Evolutionary conservation across 2,329 filamentous ascomycete genomes (phyloP), one percentile per base, ranked within the genome.

Genomic region (Claviceps africana): DNA sequence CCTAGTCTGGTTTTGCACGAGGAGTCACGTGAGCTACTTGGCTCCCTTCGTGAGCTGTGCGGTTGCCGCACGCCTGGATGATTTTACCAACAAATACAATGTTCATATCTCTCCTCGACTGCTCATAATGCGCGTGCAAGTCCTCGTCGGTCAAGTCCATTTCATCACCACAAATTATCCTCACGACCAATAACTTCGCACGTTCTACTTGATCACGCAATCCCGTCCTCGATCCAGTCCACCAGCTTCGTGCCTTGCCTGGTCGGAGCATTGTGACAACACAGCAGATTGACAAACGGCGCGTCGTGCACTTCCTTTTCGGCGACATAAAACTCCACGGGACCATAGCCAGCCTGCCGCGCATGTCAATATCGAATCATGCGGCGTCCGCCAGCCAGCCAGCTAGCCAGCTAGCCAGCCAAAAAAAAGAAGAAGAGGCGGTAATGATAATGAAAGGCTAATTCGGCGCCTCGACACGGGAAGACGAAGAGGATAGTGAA

Each of bases 231-330:
- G 42, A 58, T 39, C 58, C 58, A 59, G 8, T 48, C 37, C 45
- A 58, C 55, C 17, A 59, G 46, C 53, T 53, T 58, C 52, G 55
- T 55, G 1, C 57, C 58, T 45, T 59, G 58, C 17, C 53, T 48
- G 2, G 57, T 59, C 43, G 58, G 57, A 11, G 46, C 49, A 11
- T 48, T 49, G 21, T 56, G 47, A 25, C 48, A 43, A 19, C 52
- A 55, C 15, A 51, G 35, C 11, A 58, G 50, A 35, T 59, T 59
- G 22, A 55, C 53, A 8, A 59, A 54, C 0, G 55, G 56, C 40
- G 58, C 58, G 30, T 57, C 53, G 31, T 59, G 58, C 31, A 54
- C 55, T 39, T 59, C 58, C 5, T 54, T 19, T 8, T 51, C 50
- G 3, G 56, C 58, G 13, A 56, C 42, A 31, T 58, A 55, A 2